Evolutionary conservation across 2,329 filamentous ascomycete species (phyloP).

Genomic region (Ascochyta fabae): DNA sequence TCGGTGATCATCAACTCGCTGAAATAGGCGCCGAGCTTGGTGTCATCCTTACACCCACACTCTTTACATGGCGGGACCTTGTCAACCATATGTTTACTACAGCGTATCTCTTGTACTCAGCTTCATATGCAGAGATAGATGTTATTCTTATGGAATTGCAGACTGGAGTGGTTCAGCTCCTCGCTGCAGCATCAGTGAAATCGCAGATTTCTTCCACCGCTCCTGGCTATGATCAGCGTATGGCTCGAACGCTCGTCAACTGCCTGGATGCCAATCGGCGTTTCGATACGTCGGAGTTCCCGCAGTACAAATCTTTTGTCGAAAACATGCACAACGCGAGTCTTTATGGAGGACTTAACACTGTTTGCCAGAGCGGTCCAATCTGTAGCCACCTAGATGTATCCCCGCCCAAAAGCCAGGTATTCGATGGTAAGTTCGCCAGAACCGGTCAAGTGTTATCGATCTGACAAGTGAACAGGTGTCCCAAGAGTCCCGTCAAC

Average conservation of each 20-base stretch:
- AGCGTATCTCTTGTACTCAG: constrained; percentile 1
- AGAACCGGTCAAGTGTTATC: not conserved
- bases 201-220: constrained; percentile 1
- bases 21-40: not conserved
- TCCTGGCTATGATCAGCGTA: constrained; percentile 6
- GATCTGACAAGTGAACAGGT: not conserved
- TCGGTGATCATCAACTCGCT: not conserved
- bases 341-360: constrained; percentile 16
- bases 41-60: not conserved
- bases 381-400: constrained; percentile 24
- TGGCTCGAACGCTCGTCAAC: constrained; percentile 13
- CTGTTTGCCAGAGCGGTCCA: constrained; percentile 12
- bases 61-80: constrained; percentile 23
- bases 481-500: constrained; percentile 11
- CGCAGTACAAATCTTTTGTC: constrained; percentile 9
- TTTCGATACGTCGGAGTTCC: constrained; percentile 18
- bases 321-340: constrained; percentile 2
- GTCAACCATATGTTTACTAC: constrained; percentile 8
- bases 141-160: constrained; percentile 16
- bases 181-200: constrained; percentile 1
- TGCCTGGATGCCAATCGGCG: constrained; percentile 23
- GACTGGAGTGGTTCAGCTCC: not conserved
- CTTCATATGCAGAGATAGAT: not conserved
- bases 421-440: constrained; percentile 23
- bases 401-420: constrained; percentile 26